Base-by-base conservation (phyloP, 2,329 filamentous ascomycete species). In the Lachnellula cervina region DNA sequence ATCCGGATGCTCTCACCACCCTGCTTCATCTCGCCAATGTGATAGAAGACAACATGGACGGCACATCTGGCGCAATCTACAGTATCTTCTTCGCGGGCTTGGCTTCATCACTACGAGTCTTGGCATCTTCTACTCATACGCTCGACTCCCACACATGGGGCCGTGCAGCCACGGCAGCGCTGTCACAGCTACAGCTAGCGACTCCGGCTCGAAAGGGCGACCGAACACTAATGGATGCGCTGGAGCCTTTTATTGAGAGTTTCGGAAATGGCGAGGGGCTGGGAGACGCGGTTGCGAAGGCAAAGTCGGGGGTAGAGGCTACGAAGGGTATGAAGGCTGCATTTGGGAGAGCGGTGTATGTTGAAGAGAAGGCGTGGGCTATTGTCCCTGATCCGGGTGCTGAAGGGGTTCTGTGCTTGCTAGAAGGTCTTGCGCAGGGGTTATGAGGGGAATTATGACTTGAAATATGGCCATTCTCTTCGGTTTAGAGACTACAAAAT, bases 291-390 rank as follows among this genome's bases (percentile, higher is more conserved):
- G 74, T 78, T 19, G 65, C 67, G 52, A 77, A 76, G 25, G 79
- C 79, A 19, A 69, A 73, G 48, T 68, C 73, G 44, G 79, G 78
- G 38, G 73, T 77, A 52, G 73, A 76, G 61, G 72, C 70, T 28
- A 82, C 80, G 45, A 78, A 77, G 61, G 77, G 75, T 16, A 77
- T 81, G 77, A 75, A 77, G 65, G 78, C 79, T 32, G 80, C 74
- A 61, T 64, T 82, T 47, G 79, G 79, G 28, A 70, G 79, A 57
- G 77, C 76, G 16, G 78, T 80, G 46, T 82, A 82, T 66, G 73
- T 81, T 17, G 77, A 75, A 51, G 76, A 51, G 73, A 73, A 63
- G 73, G 71, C 11, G 75, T 75, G 68, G 70, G 79, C 64, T 71
- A 74, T 55, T 7, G 77, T 81, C 5, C 78, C 79, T 9, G 80